Evolutionary conservation across 2,329 filamentous ascomycete genomes (phyloP), one percentile per base, ranked within the genome.

Genomic region (Ophiosphaerella herpotricha): DNA sequence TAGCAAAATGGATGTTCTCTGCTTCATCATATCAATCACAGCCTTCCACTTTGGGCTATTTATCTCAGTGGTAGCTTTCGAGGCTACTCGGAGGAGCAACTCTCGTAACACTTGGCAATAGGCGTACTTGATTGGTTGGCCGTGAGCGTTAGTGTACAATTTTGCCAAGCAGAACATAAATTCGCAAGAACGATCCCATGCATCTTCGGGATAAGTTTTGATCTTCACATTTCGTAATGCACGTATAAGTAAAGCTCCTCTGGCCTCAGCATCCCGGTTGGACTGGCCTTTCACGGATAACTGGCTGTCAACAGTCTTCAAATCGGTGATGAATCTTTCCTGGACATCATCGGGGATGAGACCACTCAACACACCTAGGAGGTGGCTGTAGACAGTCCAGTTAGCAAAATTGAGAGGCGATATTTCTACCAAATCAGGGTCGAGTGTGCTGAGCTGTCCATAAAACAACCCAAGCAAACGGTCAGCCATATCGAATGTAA

Each of bases 381-480:
- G 79, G 64, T 96, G 90, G 16, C 91, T 88, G 70, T 97, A 97
- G 2, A 99, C 85, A 51, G 90, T 89, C 93, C 93, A 99, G 65
- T 99, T 99, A 12, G 94, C 90, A 74, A 94, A 85, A 58, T 91
- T 91, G 21, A 97, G 78, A 0, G 90, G 86, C 0, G 91, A 96
- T 7, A 87, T 80, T 54, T 85, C 79, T 3, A 93, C 78, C 64
- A 92, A 86, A 7, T 96, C 91, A 0, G 89, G 86, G 53, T 97
- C 92, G 7, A 91, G 88, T 39, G 88, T 89, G 67, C 92, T 95
- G 8, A 99, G 80, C 71, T 97, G 94, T n/a, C 88, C 88, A 71
- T 97, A 99, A 46, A 99, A 96, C 52, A 99, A 96, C 56, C 87
- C 90, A 70, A 97, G 93, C 4, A 99, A 80, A 60, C 95, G 93